A percentile compares a stretch with the other conserved stretches of the same genome.
Evolutionary conservation across 495 filamentous ascomycete species (phyloP).

Genomic region (Aspergillus biplanus): DNA sequence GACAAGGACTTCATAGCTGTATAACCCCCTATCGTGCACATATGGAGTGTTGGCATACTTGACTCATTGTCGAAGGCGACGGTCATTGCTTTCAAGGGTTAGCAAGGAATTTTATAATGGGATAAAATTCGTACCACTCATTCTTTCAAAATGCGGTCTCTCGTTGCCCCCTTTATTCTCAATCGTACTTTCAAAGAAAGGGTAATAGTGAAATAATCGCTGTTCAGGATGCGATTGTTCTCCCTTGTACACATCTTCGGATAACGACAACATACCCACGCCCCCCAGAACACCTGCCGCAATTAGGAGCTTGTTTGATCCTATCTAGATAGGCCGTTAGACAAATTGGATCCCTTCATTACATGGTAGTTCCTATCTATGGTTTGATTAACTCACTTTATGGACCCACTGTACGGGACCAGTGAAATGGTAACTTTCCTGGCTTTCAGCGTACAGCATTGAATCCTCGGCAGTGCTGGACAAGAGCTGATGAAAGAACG

Average conservation of each 20-base stretch:
- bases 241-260: constrained; percentile 25
- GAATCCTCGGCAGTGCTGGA: constrained; percentile 26
- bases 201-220: constrained; percentile 25
- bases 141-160: constrained; percentile 33
- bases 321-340: constrained; percentile 25
- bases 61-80: constrained; percentile 21
- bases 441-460: constrained; percentile 9
- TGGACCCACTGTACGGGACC: constrained; percentile 44
- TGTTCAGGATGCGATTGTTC: background rate
- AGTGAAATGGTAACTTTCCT: constrained; percentile 27
- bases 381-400: constrained; percentile 29
- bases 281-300: constrained; percentile 30
- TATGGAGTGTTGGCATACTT: constrained; percentile 27
- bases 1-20: constrained; percentile 18
- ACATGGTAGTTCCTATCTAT: background rate
- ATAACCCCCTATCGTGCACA: constrained; percentile 38
- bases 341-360: background rate
- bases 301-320: constrained; percentile 24
- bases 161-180: constrained; percentile 14
- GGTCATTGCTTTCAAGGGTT: constrained; percentile 34
- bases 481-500: background rate
- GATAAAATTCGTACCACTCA: constrained; percentile 32
- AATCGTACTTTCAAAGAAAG: constrained; percentile 22
- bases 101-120: constrained; percentile 1
- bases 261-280: constrained; percentile 29